Percentiles rank a stretch among this genome's conserved stretches.
Evolutionary conservation across 768 basidiomycete species (phyloP).

Genomic region (Leccinum truebloodii): DNA sequence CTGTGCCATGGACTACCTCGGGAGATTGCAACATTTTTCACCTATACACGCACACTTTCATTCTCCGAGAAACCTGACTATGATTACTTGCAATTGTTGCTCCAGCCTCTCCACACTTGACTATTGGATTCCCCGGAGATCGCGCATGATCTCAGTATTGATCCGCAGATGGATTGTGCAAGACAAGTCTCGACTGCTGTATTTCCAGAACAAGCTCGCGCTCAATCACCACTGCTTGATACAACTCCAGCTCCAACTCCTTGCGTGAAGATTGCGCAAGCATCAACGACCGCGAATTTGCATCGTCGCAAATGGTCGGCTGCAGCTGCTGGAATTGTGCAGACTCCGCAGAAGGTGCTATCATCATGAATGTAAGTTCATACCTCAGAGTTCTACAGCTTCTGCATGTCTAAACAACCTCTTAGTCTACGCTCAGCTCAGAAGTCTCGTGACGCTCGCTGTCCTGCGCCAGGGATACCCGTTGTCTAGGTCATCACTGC

Average conservation of each 20-base stretch:
- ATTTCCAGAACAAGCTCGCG: too few species aligned
- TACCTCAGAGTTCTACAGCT: not conserved
- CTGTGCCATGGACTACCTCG: not conserved
- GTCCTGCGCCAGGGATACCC: not conserved
- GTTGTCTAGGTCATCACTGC: not conserved
- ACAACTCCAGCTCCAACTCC: not conserved
- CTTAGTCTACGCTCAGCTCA: not conserved
- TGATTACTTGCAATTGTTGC: not conserved
- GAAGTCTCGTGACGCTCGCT: too few species aligned
- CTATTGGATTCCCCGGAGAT: not conserved
- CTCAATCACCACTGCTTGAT: not conserved
- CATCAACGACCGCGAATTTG: not conserved
- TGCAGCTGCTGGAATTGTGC: not conserved
- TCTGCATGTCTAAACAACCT: not conserved
- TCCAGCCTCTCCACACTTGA: not conserved
- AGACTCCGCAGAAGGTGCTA: not conserved
- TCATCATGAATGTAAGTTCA: not conserved
- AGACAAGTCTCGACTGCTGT: too few species aligned
- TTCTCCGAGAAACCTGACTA: not conserved
- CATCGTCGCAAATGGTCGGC: not conserved
- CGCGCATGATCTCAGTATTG: not conserved
- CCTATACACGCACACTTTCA: not conserved
- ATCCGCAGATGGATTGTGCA: not conserved
- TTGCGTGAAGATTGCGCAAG: not conserved
- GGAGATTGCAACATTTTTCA: not conserved